Conservation (phyloP, 306 rosid genomes). For the Vigna reflexopilosa region DNA sequence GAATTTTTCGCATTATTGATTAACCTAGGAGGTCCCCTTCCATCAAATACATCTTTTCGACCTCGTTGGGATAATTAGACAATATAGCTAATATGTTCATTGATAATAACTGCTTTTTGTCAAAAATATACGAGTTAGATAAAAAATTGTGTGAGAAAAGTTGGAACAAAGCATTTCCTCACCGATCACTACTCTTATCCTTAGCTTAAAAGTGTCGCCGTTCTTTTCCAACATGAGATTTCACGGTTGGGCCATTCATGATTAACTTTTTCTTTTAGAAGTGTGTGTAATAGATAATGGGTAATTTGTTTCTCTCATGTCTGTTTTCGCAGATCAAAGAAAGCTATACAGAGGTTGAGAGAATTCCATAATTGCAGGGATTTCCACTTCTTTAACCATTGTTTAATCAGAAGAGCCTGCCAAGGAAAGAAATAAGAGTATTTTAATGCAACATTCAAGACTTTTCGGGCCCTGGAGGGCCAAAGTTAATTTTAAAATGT, state of each 20-base stretch:
- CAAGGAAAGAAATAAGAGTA: slow-evolving; percentile 7
- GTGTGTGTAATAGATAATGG: slow-evolving; percentile 16
- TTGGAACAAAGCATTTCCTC: slow-evolving; percentile 26
- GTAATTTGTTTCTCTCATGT: background rate
- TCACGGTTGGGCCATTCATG: slow-evolving; percentile 5
- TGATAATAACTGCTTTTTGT: background rate
- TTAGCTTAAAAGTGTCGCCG: background rate
- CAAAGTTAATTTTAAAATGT: slow-evolving; percentile 23
- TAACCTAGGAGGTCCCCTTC: slow-evolving; percentile 7
- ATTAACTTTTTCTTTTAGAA: slow-evolving; percentile 14
- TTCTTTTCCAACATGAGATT: slow-evolving; percentile 26
- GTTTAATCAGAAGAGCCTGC: slow-evolving; percentile 1
- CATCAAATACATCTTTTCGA: slow-evolving; percentile 32
- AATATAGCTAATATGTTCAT: background rate
- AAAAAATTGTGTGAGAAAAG: slow-evolving; percentile 15
- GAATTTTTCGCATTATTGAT: background rate
- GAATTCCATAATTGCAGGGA: slow-evolving; percentile 36
- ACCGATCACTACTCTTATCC: slow-evolving; percentile 12
- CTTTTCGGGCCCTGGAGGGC: slow-evolving; percentile 33
- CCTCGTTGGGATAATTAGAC: slow-evolving; percentile 15
- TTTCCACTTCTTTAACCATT: slow-evolving; percentile 2
- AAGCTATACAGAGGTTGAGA: slow-evolving; percentile 17
- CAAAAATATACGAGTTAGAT: background rate
- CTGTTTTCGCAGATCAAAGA: slow-evolving; percentile 16
- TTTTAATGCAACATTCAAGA: background rate